Conservation (phyloP, 2,329 filamentous ascomycete genomes). For the Plenodomus biglobosus region DNA sequence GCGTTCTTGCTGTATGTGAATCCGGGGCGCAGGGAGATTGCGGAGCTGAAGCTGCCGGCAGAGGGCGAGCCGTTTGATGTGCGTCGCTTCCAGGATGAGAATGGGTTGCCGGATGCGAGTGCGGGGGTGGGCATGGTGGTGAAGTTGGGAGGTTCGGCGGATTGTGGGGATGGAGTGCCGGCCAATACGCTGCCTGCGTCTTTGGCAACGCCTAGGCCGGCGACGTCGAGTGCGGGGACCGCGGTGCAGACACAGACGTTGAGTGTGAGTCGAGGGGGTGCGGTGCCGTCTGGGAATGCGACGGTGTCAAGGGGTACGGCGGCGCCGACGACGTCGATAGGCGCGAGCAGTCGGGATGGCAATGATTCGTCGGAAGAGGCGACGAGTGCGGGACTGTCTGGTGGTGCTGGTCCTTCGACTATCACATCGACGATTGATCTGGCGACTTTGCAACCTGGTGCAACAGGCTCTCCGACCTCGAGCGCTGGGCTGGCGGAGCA, state of each 20-base stretch:
- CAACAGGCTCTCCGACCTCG: slow-evolving; percentile 3
- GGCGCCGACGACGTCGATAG: not conserved
- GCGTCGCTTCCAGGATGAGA: slow-evolving; percentile 32
- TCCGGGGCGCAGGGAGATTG: slow-evolving; percentile 23
- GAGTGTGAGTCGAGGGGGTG: not conserved
- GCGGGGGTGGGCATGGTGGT: slow-evolving; percentile 40
- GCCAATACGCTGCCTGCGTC: slow-evolving; percentile 9
- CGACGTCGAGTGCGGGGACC: not conserved
- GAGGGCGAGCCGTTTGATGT: slow-evolving; percentile 32
- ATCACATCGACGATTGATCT: slow-evolving; percentile 6
- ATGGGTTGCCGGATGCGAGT: slow-evolving; percentile 29
- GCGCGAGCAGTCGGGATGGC: not conserved
- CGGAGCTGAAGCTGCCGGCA: slow-evolving; percentile 25
- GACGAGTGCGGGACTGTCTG: slow-evolving; percentile 1
- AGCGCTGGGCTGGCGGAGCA: slow-evolving; percentile 11
- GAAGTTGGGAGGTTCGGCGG: slow-evolving; percentile 30
- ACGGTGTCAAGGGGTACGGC: not conserved
- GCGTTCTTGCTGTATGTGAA: slow-evolving; percentile 38
- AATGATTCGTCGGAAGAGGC: not conserved
- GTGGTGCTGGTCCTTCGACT: not conserved
- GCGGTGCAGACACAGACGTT: not conserved
- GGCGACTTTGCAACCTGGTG: slow-evolving; percentile 1
- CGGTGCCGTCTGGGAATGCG: not conserved
- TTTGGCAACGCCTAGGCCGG: slow-evolving; percentile 6
- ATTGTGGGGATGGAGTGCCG: slow-evolving; percentile 12